A percentile compares a stretch with the other conserved stretches of the same genome.
phyloP scores from a whole-genome alignment of 164 flowering plant species.

The Liquidambar formosana region DNA sequence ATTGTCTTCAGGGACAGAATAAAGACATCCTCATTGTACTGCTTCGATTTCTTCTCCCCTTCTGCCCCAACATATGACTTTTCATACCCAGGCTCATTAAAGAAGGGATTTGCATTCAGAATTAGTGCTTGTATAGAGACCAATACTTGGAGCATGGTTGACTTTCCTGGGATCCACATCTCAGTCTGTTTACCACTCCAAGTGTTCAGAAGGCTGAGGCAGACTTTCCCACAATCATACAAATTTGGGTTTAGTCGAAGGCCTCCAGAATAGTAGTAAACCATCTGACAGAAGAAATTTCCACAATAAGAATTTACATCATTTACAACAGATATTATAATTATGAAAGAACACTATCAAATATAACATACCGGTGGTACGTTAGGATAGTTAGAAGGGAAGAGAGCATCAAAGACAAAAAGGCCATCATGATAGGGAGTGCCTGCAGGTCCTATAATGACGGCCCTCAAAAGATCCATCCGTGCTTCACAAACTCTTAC shows the following conservation, averaged over 20 bases:
- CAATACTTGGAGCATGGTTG: constrained; percentile 55
- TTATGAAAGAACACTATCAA: neutral
- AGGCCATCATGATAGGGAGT: constrained; percentile 52
- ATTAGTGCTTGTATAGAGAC: constrained; percentile 56
- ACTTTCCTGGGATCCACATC: constrained; percentile 44
- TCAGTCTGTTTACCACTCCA: constrained; percentile 47
- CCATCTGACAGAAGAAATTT: constrained; percentile 27
- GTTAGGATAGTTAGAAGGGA: constrained; percentile 34
- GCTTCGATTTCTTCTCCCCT: constrained; percentile 24
- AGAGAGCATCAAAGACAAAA: constrained; percentile 36
- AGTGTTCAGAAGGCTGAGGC: constrained; percentile 57
- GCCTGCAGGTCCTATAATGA: constrained; percentile 39
- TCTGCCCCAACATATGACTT: constrained; percentile 1
- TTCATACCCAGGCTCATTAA: constrained; percentile 51
- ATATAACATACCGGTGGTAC: constrained; percentile 50
- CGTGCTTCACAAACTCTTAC: constrained; percentile 37
- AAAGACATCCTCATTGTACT: constrained; percentile 36
- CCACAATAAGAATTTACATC: neutral
- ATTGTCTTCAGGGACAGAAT: constrained; percentile 41
- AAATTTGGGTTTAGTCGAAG: constrained; percentile 56
- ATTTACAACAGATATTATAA: neutral
- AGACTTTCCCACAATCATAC: constrained; percentile 53
- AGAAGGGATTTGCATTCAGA: constrained; percentile 41
- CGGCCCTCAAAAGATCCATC: constrained; percentile 44
- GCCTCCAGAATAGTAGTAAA: constrained; percentile 53